These are phyloP conservation scores for Erythrobasidium yunnanense DNA, from an alignment of 768 basidiomycete species.

Conservation along the genomic window DNA sequence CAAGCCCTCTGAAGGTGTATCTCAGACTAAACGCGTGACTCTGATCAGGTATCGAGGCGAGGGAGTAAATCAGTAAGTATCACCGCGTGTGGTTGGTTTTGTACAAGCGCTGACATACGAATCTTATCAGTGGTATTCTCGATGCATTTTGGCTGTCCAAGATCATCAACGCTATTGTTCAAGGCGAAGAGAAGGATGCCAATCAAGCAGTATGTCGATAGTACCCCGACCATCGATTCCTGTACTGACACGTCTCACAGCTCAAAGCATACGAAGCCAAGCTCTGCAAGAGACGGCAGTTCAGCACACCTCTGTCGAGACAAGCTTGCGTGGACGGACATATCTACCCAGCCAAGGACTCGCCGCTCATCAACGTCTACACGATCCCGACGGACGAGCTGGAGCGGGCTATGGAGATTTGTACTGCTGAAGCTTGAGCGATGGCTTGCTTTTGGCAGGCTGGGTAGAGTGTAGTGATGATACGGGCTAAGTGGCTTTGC, in stretches of 20 bases:
- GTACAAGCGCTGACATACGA: neutral
- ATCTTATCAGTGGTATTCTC: slow-evolving; percentile 4
- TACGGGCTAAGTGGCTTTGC: too few relatives aligned
- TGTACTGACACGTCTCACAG: too few relatives aligned
- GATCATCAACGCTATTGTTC: neutral
- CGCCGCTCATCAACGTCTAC: slow-evolving; percentile 14
- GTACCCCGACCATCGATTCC: too few relatives aligned
- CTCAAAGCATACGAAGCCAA: slow-evolving; percentile 19
- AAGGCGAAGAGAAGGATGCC: slow-evolving; percentile 1
- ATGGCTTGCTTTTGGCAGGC: too few relatives aligned
- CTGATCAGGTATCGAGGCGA: slow-evolving; percentile 16
- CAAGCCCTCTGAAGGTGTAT: too few relatives aligned
- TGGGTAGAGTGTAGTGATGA: too few relatives aligned
- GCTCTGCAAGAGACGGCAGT: slow-evolving; percentile 19
- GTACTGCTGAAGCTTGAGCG: neutral
- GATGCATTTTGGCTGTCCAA: slow-evolving; percentile 18
- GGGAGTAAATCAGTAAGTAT: slow-evolving; percentile 16
- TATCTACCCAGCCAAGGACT: neutral
- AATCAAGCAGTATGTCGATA: slow-evolving; percentile 9
- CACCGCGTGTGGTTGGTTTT: neutral
- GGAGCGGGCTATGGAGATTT: slow-evolving; percentile 4
- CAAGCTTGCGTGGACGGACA: slow-evolving; percentile 17
- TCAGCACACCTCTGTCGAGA: slow-evolving; percentile 10
- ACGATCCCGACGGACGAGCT: slow-evolving; percentile 12
- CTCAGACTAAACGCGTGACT: neutral